These are phyloP conservation scores for Cyclospora cayetanensis DNA, from an alignment of 169 alveolate genomes.

Conservation along the genomic window DNA sequence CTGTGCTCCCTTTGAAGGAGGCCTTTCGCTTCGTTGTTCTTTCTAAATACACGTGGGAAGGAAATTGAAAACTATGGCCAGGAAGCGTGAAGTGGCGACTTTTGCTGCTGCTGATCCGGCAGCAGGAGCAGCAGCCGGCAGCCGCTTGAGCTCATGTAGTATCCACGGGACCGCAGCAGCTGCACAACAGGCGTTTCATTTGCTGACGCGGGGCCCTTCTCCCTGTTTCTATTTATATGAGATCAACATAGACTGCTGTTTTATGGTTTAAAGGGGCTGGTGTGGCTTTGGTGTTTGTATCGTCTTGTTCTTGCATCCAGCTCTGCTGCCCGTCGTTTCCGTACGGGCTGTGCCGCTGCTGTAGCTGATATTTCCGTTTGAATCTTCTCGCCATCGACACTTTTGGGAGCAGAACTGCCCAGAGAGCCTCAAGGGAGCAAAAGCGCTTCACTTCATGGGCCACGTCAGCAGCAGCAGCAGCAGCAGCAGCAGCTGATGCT, in stretches of 20 bases:
- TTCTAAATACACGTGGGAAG: no score
- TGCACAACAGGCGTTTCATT: no score
- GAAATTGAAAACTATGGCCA: no score
- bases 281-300: neutral
- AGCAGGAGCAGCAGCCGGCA: conserved; percentile 21
- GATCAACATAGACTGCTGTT: neutral
- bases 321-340: no score
- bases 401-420: conserved; percentile 18
- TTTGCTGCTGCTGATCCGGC: no score
- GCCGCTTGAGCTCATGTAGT: conserved; percentile 21
- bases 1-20: no score
- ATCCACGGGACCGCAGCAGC: conserved; percentile 41
- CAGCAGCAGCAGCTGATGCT: conserved; percentile 44
- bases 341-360: conserved; percentile 20
- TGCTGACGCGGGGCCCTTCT: no score
- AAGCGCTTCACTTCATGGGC: conserved; percentile 1
- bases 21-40: no score
- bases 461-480: conserved; percentile 9
- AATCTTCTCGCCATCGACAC: neutral
- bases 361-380: neutral
- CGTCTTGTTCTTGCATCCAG: neutral
- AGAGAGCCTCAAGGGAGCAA: neutral
- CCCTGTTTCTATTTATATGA: no score
- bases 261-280: neutral
- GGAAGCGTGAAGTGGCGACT: no score